phyloP scores from a whole-genome alignment of 208 protist species.

The Leishmania tarentolae region DNA sequence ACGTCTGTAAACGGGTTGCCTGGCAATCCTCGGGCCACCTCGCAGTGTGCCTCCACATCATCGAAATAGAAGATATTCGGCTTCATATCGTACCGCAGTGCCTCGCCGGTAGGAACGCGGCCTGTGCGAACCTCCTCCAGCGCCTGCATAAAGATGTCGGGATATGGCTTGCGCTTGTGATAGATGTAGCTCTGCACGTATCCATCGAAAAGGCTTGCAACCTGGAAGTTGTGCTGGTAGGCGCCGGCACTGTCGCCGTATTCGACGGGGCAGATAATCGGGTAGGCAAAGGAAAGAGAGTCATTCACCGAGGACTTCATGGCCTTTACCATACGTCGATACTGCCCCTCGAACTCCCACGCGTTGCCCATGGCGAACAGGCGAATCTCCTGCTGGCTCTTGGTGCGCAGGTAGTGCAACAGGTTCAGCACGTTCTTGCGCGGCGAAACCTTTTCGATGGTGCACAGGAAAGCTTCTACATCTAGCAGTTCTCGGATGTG shows the following conservation, averaged over 20 bases:
- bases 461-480: conserved; percentile 71
- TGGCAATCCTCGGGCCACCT: conserved; percentile 54
- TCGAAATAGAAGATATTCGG: conserved; percentile 86
- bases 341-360: conserved; percentile 82
- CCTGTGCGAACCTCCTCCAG: conserved; percentile 50
- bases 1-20: conserved; percentile 70
- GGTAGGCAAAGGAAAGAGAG: conserved; percentile 47
- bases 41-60: conserved; percentile 62
- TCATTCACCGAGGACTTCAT: conserved; percentile 38
- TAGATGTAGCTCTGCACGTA: conserved; percentile 73
- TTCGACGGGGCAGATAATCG: conserved; percentile 57
- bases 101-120: conserved; percentile 60
- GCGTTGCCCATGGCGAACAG: conserved; percentile 76
- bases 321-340: conserved; percentile 63
- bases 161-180: conserved; percentile 82
- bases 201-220: conserved; percentile 76
- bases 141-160: conserved; percentile 75
- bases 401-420: conserved; percentile 71
- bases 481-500: conserved; percentile 68
- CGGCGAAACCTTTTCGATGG: conserved; percentile 70
- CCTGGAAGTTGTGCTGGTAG: conserved; percentile 50
- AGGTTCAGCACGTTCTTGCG: conserved; percentile 86
- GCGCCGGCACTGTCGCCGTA: conserved; percentile 38
- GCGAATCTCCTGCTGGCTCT: conserved; percentile 81
- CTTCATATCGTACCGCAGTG: conserved; percentile 62